Conservation (phyloP, 164 flowering plant genomes). For the Nymphaea thermarum region DNA sequence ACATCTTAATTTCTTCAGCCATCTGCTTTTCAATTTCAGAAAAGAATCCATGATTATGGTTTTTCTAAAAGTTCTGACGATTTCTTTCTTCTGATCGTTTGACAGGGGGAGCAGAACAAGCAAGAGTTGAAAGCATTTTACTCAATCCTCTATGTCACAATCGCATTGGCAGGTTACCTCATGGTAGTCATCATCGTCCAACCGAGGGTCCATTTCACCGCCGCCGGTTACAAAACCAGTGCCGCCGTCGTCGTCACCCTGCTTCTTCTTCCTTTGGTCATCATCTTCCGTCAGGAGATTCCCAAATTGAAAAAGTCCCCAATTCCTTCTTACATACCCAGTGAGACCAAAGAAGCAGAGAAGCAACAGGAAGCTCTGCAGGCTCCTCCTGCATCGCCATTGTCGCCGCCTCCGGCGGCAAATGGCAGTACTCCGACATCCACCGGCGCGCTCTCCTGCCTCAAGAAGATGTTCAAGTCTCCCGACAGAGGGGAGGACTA, state of each 20-base stretch:
- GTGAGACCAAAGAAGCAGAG: no score
- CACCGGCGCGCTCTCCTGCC: background rate
- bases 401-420: no score
- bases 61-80: background rate
- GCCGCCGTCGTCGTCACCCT: slow-evolving; percentile 12
- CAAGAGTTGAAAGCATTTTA: slow-evolving; percentile 25
- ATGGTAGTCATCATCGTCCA: slow-evolving; percentile 23
- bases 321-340: no score
- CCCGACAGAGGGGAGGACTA: slow-evolving; percentile 56
- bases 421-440: background rate
- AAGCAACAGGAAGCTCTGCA: no score
- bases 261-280: slow-evolving; percentile 16
- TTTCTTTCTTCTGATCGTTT: no score
- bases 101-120: background rate
- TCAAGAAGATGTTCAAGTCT: slow-evolving; percentile 7
- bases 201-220: slow-evolving; percentile 12
- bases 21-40: no score
- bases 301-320: no score
- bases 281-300: slow-evolving; percentile 5
- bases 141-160: slow-evolving; percentile 19
- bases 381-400: no score
- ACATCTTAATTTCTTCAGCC: background rate
- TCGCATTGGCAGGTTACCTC: slow-evolving; percentile 25
- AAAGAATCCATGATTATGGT: background rate
- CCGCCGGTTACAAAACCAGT: slow-evolving; percentile 8